Evolutionary conservation across 352 stramenopile species (phyloP), one percentile per base, ranked within the genome.

Genomic region (Lagenidium giganteum): DNA sequence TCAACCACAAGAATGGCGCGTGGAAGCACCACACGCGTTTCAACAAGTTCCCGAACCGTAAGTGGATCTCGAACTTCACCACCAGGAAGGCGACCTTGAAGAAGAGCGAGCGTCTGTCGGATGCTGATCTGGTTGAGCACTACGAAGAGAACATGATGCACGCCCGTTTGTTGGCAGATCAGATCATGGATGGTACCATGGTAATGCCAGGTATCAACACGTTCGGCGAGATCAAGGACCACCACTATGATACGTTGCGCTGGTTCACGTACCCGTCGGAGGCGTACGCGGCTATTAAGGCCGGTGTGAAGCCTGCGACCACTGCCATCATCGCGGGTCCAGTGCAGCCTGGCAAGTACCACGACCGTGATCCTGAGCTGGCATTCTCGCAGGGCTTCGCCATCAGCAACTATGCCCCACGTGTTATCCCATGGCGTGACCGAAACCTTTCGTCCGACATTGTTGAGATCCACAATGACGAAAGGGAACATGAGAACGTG

Each of bases 1-100:
- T 95, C 57, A 96, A 98, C 71, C 80, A 97, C 63, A 74, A 90
- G 18, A 98, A 80, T 30, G 94, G 91, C 18, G 93, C 97, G 45
- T 96, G 83, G 83, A 79, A 84, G 41, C 83, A 96, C 54, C 50
- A 50, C 17, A 69, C 54, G 26, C 54, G 54, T 5, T 63, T 63
- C 31, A 63, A 40, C 32, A 57, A 50, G 42, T 63, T 63, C 25
- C 54, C 54, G 0, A 63, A 63, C 42, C 54, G 54, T 29, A 18
- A 23, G 13, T 62, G 20, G 59, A 66, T 37, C 44, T 72, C 51
- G 5, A 17, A 53, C 21, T 63, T 63, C 16, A 20, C 42, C 13
- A 55, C 31, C 8, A 38, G 11, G 25, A 38, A 38, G 32, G 32
- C 11, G 32, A 38, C 16, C 16, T 13, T 18, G 32, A 13, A 13